These are phyloP conservation scores for Nasturtium officinale DNA, from an alignment of 345 rosid species.

Conservation along the genomic window DNA sequence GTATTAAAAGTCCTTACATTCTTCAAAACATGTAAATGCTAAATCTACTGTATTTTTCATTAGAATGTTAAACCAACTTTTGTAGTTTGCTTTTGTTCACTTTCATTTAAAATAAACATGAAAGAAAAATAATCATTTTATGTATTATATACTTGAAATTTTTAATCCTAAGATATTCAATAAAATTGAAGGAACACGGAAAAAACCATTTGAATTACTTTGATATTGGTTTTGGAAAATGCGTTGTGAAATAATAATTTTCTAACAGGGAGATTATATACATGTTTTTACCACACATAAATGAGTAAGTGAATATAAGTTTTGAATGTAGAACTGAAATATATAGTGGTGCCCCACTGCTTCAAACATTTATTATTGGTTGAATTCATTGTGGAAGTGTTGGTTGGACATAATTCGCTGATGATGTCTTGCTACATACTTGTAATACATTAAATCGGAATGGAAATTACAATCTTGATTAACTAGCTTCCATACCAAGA, in stretches of 20 bases:
- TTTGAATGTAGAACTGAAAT: background rate
- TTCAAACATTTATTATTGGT: background rate
- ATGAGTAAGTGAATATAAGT: background rate
- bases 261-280: background rate
- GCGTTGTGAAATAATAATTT: background rate
- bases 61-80: conserved; percentile 23
- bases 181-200: background rate
- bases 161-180: background rate
- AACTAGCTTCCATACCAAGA: conserved; percentile 8
- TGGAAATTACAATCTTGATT: background rate
- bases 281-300: background rate
- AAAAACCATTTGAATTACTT: background rate
- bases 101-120: conserved; percentile 34
- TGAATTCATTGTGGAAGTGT: background rate
- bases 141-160: background rate
- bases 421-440: background rate
- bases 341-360: background rate
- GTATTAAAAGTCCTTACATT: background rate
- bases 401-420: background rate
- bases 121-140: conserved; percentile 7
- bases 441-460: background rate
- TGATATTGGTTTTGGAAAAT: background rate
- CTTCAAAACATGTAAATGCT: conserved; percentile 2
- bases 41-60: conserved; percentile 35
- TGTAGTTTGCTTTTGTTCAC: conserved; percentile 27